Percentiles rank a stretch among this genome's conserved stretches.
These are phyloP conservation scores for Suillus luteus DNA, from an alignment of 768 basidiomycete species.

Conservation along the genomic window DNA sequence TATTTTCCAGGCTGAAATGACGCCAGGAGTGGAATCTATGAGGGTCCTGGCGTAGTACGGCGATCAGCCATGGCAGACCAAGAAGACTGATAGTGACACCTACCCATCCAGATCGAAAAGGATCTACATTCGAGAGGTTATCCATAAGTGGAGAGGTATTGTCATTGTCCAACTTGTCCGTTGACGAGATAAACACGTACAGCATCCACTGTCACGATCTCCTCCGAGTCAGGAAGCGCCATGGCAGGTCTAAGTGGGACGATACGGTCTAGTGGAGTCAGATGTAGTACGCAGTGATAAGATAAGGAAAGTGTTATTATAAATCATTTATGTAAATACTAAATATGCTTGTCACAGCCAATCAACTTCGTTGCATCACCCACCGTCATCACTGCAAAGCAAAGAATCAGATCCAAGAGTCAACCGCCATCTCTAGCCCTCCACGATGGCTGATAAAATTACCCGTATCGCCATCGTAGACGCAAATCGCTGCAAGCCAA, in stretches of 20 bases:
- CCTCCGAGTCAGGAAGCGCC: conserved; percentile 13
- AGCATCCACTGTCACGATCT: conserved; percentile 49
- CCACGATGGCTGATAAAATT: conserved; percentile 86
- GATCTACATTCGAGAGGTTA: conserved; percentile 41
- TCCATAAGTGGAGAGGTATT: neutral
- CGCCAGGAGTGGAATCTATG: conserved; percentile 83
- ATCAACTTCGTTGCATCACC: conserved; percentile 2
- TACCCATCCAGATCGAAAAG: conserved; percentile 76
- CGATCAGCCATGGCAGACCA: conserved; percentile 7
- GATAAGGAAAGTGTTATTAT: conserved; percentile 2
- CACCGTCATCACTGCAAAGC: neutral
- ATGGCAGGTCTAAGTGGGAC: neutral
- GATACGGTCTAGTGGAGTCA: neutral
- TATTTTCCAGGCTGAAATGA: conserved; percentile 73
- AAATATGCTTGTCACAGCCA: neutral
- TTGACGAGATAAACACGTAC: conserved; percentile 36
- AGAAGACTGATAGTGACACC: neutral
- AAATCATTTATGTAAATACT: neutral
- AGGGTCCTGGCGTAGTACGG: conserved; percentile 50
- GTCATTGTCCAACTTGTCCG: neutral
- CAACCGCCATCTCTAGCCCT: neutral
- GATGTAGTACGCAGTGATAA: neutral
- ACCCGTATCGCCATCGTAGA: conserved; percentile 97
- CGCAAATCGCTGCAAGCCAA: conserved; percentile 92
- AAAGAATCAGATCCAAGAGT: conserved; percentile 6